Conservation (phyloP, 148 eudicot genomes). For the Oxyria digyna region DNA sequence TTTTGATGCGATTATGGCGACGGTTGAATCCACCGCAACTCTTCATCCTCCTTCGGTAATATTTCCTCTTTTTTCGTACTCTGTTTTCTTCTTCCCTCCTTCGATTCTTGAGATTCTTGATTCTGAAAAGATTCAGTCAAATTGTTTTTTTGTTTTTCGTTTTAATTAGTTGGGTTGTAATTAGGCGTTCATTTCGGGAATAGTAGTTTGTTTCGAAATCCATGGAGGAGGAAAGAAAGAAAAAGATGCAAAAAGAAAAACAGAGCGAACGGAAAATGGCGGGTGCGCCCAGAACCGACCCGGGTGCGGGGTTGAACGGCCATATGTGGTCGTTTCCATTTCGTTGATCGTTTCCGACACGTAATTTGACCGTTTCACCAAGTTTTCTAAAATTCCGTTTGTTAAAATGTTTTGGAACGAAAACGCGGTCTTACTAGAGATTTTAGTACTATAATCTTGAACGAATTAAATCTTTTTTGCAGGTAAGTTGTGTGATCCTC, state of each 20-base stretch:
- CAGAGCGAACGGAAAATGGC: too few relatives aligned
- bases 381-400: too few relatives aligned
- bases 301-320: too few relatives aligned
- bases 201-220: not conserved
- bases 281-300: too few relatives aligned
- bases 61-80: not conserved
- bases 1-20: conserved; percentile 28
- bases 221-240: too few relatives aligned
- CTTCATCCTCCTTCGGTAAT: conserved; percentile 56
- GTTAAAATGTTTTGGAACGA: too few relatives aligned
- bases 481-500: conserved; percentile 77
- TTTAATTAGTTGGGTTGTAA: not conserved
- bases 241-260: not conserved
- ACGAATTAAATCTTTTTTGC: too few relatives aligned
- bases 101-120: not conserved
- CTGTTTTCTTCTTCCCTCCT: not conserved
- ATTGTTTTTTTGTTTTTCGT: not conserved
- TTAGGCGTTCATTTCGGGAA: not conserved
- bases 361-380: too few relatives aligned
- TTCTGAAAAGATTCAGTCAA: not conserved
- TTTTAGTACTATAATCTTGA: too few relatives aligned
- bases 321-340: too few relatives aligned
- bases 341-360: too few relatives aligned
- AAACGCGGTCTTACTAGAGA: too few relatives aligned
- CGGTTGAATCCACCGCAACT: conserved; percentile 39